Evolutionary conservation across 345 rosid species (phyloP), one percentile per base, ranked within the genome.

Genomic region (Bruguiera parviflora): DNA sequence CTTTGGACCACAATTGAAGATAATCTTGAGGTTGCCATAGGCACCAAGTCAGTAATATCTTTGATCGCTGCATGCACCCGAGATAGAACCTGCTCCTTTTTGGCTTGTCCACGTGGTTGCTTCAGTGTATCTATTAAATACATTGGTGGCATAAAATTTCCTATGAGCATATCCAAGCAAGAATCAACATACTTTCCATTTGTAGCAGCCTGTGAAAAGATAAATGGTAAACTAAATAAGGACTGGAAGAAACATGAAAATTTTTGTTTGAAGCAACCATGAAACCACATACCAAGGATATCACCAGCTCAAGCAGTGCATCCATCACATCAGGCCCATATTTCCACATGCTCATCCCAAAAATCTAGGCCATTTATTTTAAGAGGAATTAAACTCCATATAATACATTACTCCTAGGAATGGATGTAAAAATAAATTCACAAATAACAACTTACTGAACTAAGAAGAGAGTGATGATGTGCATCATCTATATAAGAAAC

Each of bases 341-440:
- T 61, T 79, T 84, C 97, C 99, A 92, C 87, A 92, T 56, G 77
- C 76, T 82, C 93, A 89, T 87, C 63, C 82, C 73, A 81, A 85
- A 92, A 69, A 95, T 82, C 96, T 91, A 66, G 11, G 35, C 32
- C 52, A 9, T 28, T 27, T 27, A 27, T 11, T 43, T 33, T 33
- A 68, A 47, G 29, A 59, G 71, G 53, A 63, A 49, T 73, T 46
- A 31, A 76, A 53, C 61, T 27, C 32, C 59, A 20, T 56, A 39
- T n/a, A 37, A 16, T 46, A 55, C 16, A 29, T 24, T 9, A 43
- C 0, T 43, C 21, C 4, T 8, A 35, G 27, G 20, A 43, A 58
- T 8, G 47, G 63, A 2, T 21, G 19, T 24, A 56, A 16, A 29
- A 22, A 22, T 15, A 58, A 33, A 21, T 61, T 24, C 64, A 62